Conservation (phyloP, 306 rosid genomes). For the Acmispon strigosus region DNA sequence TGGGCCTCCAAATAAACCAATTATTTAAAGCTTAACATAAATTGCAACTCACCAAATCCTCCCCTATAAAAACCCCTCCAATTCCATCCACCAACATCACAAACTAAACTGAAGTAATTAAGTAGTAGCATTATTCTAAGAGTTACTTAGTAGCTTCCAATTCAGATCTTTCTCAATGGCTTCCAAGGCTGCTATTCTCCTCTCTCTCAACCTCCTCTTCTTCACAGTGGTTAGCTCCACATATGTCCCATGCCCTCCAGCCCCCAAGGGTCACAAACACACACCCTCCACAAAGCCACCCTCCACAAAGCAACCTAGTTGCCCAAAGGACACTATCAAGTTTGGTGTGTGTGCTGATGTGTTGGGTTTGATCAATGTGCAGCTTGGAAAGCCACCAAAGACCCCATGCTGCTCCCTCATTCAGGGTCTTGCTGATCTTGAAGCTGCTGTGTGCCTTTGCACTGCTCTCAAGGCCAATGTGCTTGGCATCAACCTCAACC, state of each 20-base stretch:
- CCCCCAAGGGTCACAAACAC: constrained; percentile 32
- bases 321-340: constrained; percentile 68
- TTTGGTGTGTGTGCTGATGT: constrained; percentile 68
- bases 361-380: constrained; percentile 46
- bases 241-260: constrained; percentile 63
- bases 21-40: neutral
- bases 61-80: too few relatives aligned
- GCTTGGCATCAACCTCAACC: constrained; percentile 44
- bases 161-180: constrained; percentile 38
- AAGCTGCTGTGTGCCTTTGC: constrained; percentile 46
- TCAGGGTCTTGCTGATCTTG: constrained; percentile 29
- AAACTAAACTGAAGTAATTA: too few relatives aligned
- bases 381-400: constrained; percentile 40
- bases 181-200: constrained; percentile 50
- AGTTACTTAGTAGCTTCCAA: neutral
- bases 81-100: too few relatives aligned
- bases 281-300: constrained; percentile 9
- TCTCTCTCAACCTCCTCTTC: constrained; percentile 54
- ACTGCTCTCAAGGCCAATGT: constrained; percentile 41
- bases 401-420: constrained; percentile 37
- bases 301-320: neutral
- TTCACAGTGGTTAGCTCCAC: constrained; percentile 59
- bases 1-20: constrained; percentile 13
- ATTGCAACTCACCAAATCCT: neutral
- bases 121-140: too few relatives aligned